Evolutionary conservation across 2,329 filamentous ascomycete genomes (phyloP).

Genomic region (Talaromyces sp.): DNA sequence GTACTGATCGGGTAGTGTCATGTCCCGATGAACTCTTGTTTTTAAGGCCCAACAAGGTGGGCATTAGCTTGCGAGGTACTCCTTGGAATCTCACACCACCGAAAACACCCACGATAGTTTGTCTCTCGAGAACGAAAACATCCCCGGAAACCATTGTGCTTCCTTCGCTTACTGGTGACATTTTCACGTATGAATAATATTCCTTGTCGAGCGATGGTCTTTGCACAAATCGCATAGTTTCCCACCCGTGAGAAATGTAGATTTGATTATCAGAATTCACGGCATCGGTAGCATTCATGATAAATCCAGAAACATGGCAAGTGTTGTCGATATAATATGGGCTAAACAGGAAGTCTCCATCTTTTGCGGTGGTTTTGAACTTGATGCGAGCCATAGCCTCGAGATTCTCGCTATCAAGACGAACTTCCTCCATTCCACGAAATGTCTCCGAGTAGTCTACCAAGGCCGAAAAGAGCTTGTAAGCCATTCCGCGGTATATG

Average conservation of each 20-base stretch:
- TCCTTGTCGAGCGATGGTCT: slow-evolving; percentile 26
- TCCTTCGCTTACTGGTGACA: slow-evolving; percentile 21
- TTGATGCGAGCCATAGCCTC: slow-evolving; percentile 13
- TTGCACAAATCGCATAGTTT: slow-evolving; percentile 25
- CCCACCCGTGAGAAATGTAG: slow-evolving; percentile 32
- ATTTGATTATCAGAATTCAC: slow-evolving; percentile 22
- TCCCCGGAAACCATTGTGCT: slow-evolving; percentile 17
- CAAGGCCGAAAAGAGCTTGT: slow-evolving; percentile 28
- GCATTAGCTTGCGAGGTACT: slow-evolving; percentile 12
- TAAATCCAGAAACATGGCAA: slow-evolving; percentile 31
- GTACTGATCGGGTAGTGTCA: background rate
- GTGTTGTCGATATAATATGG: slow-evolving; percentile 31
- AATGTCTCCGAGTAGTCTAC: slow-evolving; percentile 28
- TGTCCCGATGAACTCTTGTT: background rate
- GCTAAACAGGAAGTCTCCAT: slow-evolving; percentile 11
- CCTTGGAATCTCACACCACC: slow-evolving; percentile 10
- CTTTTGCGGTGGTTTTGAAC: background rate
- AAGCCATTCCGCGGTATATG: slow-evolving; percentile 28
- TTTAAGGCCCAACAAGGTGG: background rate
- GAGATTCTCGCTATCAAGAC: slow-evolving; percentile 25
- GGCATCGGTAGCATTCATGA: slow-evolving; percentile 31
- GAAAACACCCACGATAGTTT: slow-evolving; percentile 9
- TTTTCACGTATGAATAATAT: slow-evolving; percentile 25
- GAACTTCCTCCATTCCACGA: slow-evolving; percentile 30
- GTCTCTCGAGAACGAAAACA: slow-evolving; percentile 20